Base-by-base conservation (phyloP, 768 basidiomycete genomes). In the Termitomyces sp. region DNA sequence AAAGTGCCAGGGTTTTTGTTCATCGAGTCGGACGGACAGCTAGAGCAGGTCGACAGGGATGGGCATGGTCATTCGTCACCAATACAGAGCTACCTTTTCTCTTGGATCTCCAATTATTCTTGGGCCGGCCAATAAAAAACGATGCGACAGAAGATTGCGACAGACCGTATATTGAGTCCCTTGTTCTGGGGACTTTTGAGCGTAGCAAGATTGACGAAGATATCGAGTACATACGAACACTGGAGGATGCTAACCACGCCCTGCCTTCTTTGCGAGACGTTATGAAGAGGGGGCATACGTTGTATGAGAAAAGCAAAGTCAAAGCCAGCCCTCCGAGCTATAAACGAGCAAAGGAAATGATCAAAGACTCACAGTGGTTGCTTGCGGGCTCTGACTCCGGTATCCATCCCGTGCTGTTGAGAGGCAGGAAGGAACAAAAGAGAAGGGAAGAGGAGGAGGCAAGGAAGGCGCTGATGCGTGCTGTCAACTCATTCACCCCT, bases 1-100 rank as follows among this genome's bases (percentile, higher is more conserved):
- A 93, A 60, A 93, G 95, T 26, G 86, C 94, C 1, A 79, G 95
- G 58, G 87, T 97, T 12, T 99, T 98, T 64, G 87, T 99, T 0
- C 97, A 99, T 72, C 91, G 97, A 59, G 96, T 98, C 26, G 97
- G 97, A 49, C 85, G 97, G 60, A 98, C 97, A 5, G 97, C 97
- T 6, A 84, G 97, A 67, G 96, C 96, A 1, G 97, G 97, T 14
- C 81, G 95, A 56, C 88, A 87, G 68, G 97, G 97, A 35, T 94
- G 93, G 89, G 96, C 96, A 2, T 98, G 93, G 92, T 94, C 92
- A 3, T 93, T 99, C 68, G 80, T 97, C 56, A 91, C 91, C 4
- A 83, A 88, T 67, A 68, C 81, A 13, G 97, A 99, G 67, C 79
- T 98, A 35, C 95, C 95, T 0, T 91, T 91, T 74, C 80, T 98